Base-by-base conservation (phyloP, 495 filamentous ascomycete species). In the Neurospora terricola region DNA sequence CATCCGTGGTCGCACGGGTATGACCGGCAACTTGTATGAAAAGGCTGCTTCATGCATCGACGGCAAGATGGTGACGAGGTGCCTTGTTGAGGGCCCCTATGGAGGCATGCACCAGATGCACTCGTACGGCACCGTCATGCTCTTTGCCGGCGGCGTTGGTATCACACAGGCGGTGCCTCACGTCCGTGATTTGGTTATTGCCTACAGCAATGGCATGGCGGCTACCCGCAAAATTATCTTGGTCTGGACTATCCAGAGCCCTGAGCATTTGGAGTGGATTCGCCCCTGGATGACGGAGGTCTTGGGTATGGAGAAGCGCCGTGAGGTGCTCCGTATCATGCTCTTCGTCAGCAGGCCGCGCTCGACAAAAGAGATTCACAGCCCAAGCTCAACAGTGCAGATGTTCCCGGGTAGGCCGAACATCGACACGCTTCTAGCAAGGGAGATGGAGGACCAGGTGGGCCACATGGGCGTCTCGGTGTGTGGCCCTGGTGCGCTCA, bases 271-370 rank as follows among this genome's bases (percentile, higher is more conserved):
- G 36, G 90, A 94, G 78, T 99, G 96, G 96, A 93, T 98, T 54
- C 88, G 92, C 8, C 89, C 91, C 9, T 99, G 92, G 93, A 99
- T 99, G 96, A 95, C 97, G 74, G 86, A 92, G 78, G 95, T 98
- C 73, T 87, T 99, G 42, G 88, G 88, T 3, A 92, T 98, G 85
- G 92, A 94, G 10, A 87, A 86, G 68, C 90, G 96, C 0, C 88
- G 94, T 36, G 93, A 98, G 36, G 88, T 94, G 4, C 88, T 99
- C 48, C 87, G 89, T 54, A 90, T 98, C 72, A 89, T 94, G 84
- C 84, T 98, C 5, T 99, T 97, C 78, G 91, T 99, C 72, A 96
- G 93, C 73, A 90, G 93, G 73, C 95, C 95, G 5, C 87, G 90
- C 72, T 90, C 87, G 39, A 89, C 88, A 11, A 90, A 92, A 74